These are phyloP conservation scores for Alternaria consortialis DNA, from an alignment of 2,329 filamentous ascomycete species.

Conservation along the genomic window DNA sequence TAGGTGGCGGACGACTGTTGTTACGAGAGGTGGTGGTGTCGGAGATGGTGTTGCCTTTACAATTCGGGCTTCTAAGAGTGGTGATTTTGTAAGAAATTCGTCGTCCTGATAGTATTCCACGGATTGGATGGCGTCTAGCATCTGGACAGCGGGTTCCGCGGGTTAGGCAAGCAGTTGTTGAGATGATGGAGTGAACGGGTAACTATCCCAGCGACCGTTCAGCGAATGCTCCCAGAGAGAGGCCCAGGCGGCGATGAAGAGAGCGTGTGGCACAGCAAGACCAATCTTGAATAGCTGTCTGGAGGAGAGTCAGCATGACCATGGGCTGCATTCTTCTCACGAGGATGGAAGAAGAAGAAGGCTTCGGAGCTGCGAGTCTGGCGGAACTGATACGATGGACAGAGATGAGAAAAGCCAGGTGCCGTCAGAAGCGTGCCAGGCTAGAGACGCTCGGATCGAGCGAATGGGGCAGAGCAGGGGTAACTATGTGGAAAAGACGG, in stretches of 20 bases:
- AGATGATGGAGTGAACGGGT: slow-evolving; percentile 9
- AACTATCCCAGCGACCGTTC: slow-evolving; percentile 36
- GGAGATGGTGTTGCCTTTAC: slow-evolving; percentile 58
- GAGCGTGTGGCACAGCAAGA: slow-evolving; percentile 31
- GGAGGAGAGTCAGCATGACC: slow-evolving; percentile 40
- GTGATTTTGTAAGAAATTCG: slow-evolving; percentile 56
- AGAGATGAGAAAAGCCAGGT: slow-evolving; percentile 13
- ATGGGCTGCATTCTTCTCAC: slow-evolving; percentile 28
- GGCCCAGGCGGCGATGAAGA: slow-evolving; percentile 26
- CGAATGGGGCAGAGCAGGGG: slow-evolving; percentile 22
- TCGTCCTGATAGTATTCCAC: slow-evolving; percentile 60
- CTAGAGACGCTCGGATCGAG: slow-evolving; percentile 24
- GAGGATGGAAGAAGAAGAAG: slow-evolving; percentile 1
- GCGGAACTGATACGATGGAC: slow-evolving; percentile 7
- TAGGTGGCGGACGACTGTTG: slow-evolving; percentile 30
- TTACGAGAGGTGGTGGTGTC: slow-evolving; percentile 57
- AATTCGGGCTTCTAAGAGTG: slow-evolving; percentile 53
- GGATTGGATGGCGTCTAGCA: slow-evolving; percentile 29
- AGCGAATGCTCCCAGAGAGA: slow-evolving; percentile 27
- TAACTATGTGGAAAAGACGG: slow-evolving; percentile 22
- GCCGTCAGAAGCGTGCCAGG: slow-evolving; percentile 25
- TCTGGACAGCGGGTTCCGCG: slow-evolving; percentile 13
- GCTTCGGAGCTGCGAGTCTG: neutral
- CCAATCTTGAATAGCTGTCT: slow-evolving; percentile 35
- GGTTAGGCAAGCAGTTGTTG: neutral